Conservation (phyloP, 441 rosid species). For the Gossypium lobatum region DNA sequence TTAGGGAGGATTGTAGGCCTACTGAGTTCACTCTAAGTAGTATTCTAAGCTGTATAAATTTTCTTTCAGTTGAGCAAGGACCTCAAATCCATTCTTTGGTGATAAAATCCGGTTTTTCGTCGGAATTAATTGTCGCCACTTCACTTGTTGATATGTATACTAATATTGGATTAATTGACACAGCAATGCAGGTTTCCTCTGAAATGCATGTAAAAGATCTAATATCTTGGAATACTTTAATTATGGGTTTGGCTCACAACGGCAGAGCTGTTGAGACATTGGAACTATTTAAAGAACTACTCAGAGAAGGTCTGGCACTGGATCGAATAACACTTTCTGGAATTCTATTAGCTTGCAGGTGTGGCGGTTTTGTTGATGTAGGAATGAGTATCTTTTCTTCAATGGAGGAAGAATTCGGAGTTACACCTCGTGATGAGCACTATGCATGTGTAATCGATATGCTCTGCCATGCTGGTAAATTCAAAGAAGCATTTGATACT, state of each 20-base stretch:
- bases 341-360: constrained; percentile 53
- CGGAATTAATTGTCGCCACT: constrained; percentile 45
- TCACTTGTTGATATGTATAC: constrained; percentile 60
- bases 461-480: constrained; percentile 41
- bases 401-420: constrained; percentile 39
- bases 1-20: constrained; percentile 42
- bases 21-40: constrained; percentile 55
- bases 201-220: constrained; percentile 42
- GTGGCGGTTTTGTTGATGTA: constrained; percentile 37
- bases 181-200: constrained; percentile 40
- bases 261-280: constrained; percentile 40
- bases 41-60: constrained; percentile 39
- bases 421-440: constrained; percentile 44
- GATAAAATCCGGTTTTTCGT: constrained; percentile 47
- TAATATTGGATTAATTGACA: constrained; percentile 44
- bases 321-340: constrained; percentile 58
- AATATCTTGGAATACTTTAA: constrained; percentile 61
- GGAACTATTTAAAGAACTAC: constrained; percentile 32
- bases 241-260: constrained; percentile 47
- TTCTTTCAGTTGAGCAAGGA: constrained; percentile 45
- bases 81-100: constrained; percentile 56
- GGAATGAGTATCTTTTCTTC: constrained; percentile 51
- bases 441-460: constrained; percentile 45
- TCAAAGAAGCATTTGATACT: constrained; percentile 36
- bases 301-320: constrained; percentile 31